Base-by-base conservation (phyloP, 257 asterid species). In the Eucommia ulmoides region DNA sequence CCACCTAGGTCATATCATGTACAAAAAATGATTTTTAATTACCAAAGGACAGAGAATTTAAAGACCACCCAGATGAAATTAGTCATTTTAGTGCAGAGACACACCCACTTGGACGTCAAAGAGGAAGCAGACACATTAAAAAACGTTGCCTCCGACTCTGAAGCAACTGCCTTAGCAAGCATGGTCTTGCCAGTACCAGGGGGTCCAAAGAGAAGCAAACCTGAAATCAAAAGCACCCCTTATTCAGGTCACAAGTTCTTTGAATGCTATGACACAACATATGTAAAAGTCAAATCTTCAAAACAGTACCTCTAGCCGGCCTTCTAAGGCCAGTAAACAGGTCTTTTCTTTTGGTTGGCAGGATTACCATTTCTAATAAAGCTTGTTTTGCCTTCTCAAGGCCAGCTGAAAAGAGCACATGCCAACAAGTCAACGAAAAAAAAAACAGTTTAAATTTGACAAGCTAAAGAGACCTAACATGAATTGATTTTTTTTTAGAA, bases 171-270 rank as follows among this genome's bases (percentile, higher is more conserved):
- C 69, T 81, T 91, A 22, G 99, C 99, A 68, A 91, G 96, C 80
- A 91, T 56, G 53, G 99, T 91, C 76, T 91, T 91, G 50, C 99
- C 99, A 56, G 99, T 91, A 60, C 99, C 99, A 66, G 99, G 99
- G 56, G 99, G 99, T 51, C 99, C 96, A 65, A 91, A 91, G 55
- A 91, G 95, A 68, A 91, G 85, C 56, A 91, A 77, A 49, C 99
- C 99, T 91, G 77, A 48, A 52, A 51, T 56, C 46, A 49, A 68
- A 47, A 50, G 3, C 18, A 62, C 48, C 33, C 46, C 52, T 24
- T 25, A 52, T n/a, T 24, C 24, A 16, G 48, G n/a, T 4, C 3
- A 63, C 54, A 53, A 53, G 48, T 56, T 49, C 45, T 19, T 24
- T 49, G 19, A 54, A 11, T 25, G 50, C 46, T 59, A 56, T 17